A percentile compares a stretch with the other conserved stretches of the same genome.
These are phyloP conservation scores for Ogataea neopini DNA, from an alignment of 805 yeast genomes.

Conservation along the genomic window DNA sequence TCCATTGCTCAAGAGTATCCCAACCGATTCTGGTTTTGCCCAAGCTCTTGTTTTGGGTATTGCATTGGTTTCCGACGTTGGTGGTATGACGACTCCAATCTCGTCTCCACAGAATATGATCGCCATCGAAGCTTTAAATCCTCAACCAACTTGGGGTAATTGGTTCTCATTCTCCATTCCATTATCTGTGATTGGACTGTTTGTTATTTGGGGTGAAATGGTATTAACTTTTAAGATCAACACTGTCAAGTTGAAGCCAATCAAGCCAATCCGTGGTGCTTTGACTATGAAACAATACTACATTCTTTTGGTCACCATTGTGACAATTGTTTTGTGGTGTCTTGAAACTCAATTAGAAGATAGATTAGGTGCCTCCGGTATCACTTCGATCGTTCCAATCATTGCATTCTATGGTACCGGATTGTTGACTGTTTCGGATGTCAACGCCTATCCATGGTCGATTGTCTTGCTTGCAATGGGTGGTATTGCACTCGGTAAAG, in stretches of 20 bases:
- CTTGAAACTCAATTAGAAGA: constrained; percentile 42
- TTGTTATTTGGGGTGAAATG: constrained; percentile 49
- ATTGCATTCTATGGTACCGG: constrained; percentile 53
- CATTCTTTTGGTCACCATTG: constrained; percentile 42
- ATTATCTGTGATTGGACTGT: constrained; percentile 41
- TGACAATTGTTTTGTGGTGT: constrained; percentile 52
- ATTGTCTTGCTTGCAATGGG: constrained; percentile 57
- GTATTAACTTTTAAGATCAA: constrained; percentile 55
- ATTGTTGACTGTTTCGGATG: constrained; percentile 46
- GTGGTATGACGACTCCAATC: constrained; percentile 58
- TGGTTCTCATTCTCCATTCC: constrained; percentile 57
- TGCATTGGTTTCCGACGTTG: constrained; percentile 53
- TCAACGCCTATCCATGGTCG: constrained; percentile 56
- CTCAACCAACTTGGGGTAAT: constrained; percentile 57
- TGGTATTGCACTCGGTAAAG: constrained; percentile 54
- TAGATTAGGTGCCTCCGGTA: constrained; percentile 50
- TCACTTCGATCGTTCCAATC: constrained; percentile 49
- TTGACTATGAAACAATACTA: constrained; percentile 47
- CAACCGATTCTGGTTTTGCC: constrained; percentile 38
- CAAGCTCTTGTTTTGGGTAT: constrained; percentile 37
- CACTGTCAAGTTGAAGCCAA: constrained; percentile 46
- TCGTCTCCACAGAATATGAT: constrained; percentile 57
- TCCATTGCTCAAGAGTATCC: constrained; percentile 45
- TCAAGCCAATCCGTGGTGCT: constrained; percentile 46
- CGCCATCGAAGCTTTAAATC: constrained; percentile 53